Conservation (phyloP, 345 rosid genomes). For the Gossypium mustelinum region DNA sequence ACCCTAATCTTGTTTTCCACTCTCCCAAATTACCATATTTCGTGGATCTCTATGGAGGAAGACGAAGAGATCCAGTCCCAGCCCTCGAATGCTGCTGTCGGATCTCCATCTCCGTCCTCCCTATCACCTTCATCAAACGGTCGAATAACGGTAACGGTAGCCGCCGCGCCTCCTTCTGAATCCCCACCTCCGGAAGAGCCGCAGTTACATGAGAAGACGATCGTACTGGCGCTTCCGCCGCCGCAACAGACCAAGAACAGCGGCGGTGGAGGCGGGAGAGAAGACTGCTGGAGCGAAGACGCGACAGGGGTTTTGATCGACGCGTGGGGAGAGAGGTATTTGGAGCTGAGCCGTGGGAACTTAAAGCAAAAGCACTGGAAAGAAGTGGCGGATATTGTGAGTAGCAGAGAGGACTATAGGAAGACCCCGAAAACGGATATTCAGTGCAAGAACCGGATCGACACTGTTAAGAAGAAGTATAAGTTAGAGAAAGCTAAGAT, state of each 20-base stretch:
- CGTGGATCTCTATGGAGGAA: slow-evolving; percentile 46
- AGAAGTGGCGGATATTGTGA: slow-evolving; percentile 89
- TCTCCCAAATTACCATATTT: not conserved
- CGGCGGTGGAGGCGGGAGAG: slow-evolving; percentile 61
- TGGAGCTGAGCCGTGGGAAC: slow-evolving; percentile 89
- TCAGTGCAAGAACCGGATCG: slow-evolving; percentile 95
- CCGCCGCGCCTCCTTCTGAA: slow-evolving; percentile 26
- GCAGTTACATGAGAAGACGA: slow-evolving; percentile 28
- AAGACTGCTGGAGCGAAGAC: slow-evolving; percentile 94
- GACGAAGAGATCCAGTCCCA: slow-evolving; percentile 56
- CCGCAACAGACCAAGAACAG: slow-evolving; percentile 28
- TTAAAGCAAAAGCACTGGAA: slow-evolving; percentile 96
- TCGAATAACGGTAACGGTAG: slow-evolving; percentile 12
- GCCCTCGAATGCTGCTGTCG: slow-evolving; percentile 27
- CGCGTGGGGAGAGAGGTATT: slow-evolving; percentile 87
- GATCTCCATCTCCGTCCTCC: slow-evolving; percentile 28
- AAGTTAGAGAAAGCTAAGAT: slow-evolving; percentile 69
- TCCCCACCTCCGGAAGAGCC: slow-evolving; percentile 24
- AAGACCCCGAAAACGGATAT: slow-evolving; percentile 76
- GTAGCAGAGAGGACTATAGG: slow-evolving; percentile 57
- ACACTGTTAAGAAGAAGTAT: slow-evolving; percentile 95
- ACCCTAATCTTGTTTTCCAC: slow-evolving; percentile 17
- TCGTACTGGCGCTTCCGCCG: slow-evolving; percentile 37
- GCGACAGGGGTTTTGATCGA: slow-evolving; percentile 81
- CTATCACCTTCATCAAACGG: slow-evolving; percentile 9